These are phyloP conservation scores for Lathyrus sativus DNA, from an alignment of 306 rosid genomes.

Conservation along the genomic window DNA sequence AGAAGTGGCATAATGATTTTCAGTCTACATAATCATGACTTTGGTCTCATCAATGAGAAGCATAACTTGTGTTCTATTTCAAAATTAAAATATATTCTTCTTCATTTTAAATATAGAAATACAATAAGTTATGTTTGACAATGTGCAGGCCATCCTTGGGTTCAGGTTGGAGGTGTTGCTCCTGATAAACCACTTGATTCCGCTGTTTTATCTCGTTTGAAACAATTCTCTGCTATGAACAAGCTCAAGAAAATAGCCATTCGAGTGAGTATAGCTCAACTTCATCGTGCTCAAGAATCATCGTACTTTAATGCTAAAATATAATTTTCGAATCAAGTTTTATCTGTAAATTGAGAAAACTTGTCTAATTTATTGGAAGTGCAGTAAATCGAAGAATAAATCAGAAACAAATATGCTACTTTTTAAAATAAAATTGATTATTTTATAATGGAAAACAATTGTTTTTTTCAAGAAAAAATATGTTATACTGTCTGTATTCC, in stretches of 20 bases:
- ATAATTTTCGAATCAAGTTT: background rate
- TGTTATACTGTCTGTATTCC: slow-evolving; percentile 32
- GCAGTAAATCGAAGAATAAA: slow-evolving; percentile 20
- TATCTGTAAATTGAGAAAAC: slow-evolving; percentile 14
- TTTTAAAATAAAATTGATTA: background rate
- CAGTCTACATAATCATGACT: slow-evolving; percentile 4
- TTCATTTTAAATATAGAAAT: slow-evolving; percentile 25
- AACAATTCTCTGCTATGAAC: slow-evolving; percentile 95
- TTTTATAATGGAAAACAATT: background rate
- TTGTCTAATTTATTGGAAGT: slow-evolving; percentile 21
- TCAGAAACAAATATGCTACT: background rate
- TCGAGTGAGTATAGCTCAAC: slow-evolving; percentile 61
- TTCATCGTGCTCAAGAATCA: slow-evolving; percentile 6
- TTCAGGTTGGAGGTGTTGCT: slow-evolving; percentile 78
- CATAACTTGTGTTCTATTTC: slow-evolving; percentile 12
- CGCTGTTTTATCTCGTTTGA: slow-evolving; percentile 86
- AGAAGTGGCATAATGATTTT: background rate
- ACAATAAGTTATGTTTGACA: slow-evolving; percentile 33
- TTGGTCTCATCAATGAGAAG: slow-evolving; percentile 18
- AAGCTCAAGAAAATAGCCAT: slow-evolving; percentile 85
- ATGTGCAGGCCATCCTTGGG: slow-evolving; percentile 92
- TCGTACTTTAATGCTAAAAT: slow-evolving; percentile 24
- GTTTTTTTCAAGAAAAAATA: slow-evolving; percentile 7
- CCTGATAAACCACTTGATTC: slow-evolving; percentile 93
- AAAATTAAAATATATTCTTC: slow-evolving; percentile 6